Evolutionary conservation across 106 monocot genomes (phyloP).

Genomic region (Ottelia alismoides): DNA sequence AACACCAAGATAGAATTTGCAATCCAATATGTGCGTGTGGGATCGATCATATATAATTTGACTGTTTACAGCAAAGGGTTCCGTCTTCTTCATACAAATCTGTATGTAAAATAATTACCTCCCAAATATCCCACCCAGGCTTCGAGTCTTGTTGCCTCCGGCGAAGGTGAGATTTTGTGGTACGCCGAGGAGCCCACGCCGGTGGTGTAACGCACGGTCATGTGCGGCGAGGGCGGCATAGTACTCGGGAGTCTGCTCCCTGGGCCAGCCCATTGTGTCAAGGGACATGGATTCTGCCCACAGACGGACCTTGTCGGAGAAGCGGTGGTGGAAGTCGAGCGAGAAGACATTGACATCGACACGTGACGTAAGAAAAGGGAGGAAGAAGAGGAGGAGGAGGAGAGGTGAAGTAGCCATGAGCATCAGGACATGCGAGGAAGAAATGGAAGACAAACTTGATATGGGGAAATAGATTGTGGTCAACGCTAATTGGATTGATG

Average conservation of each 20-base stretch:
- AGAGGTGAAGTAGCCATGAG: too few relatives aligned
- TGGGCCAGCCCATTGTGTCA: conserved; percentile 12
- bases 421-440: too few relatives aligned
- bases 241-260: conserved; percentile 33
- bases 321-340: conserved; percentile 81
- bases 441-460: too few relatives aligned
- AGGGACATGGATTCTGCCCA: conserved; percentile 27
- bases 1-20: too few relatives aligned
- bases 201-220: conserved; percentile 26
- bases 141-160: conserved; percentile 28
- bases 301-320: conserved; percentile 47
- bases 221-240: conserved; percentile 36
- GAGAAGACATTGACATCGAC: too few relatives aligned
- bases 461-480: too few relatives aligned
- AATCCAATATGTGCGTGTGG: too few relatives aligned
- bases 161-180: conserved; percentile 19
- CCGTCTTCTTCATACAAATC: neutral
- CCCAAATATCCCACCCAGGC: conserved; percentile 32
- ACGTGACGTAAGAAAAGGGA: too few relatives aligned
- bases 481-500: too few relatives aligned
- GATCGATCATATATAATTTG: too few relatives aligned
- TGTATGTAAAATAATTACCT: conserved; percentile 20
- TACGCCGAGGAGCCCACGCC: conserved; percentile 16
- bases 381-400: too few relatives aligned
- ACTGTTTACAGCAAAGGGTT: too few relatives aligned